Conservation (phyloP, 2,329 filamentous ascomycete genomes). For the Cladosporium sp. region DNA sequence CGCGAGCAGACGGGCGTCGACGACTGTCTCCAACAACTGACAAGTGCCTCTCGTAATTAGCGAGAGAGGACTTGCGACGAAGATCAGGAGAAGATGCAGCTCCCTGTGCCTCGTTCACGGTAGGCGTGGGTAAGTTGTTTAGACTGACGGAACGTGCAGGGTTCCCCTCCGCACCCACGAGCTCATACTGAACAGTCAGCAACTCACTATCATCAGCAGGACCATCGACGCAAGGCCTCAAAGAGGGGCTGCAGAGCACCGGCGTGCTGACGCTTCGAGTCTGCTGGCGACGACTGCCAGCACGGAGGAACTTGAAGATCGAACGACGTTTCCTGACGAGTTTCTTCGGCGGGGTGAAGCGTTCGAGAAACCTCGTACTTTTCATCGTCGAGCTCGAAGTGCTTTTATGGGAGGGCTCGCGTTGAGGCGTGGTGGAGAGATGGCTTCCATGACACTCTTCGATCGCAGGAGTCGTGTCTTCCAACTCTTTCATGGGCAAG, state of each 20-base stretch:
- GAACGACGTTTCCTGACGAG: conserved; percentile 26
- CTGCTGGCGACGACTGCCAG: conserved; percentile 21
- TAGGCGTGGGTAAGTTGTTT: conserved; percentile 8
- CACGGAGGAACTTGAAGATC: conserved; percentile 26
- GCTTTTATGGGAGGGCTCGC: conserved; percentile 17
- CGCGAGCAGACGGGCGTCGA: conserved; percentile 21
- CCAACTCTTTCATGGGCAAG: background rate
- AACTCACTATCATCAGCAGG: conserved; percentile 19
- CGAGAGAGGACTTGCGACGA: conserved; percentile 14
- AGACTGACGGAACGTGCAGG: conserved; percentile 17
- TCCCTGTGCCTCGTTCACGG: background rate
- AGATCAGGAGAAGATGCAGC: conserved; percentile 9
- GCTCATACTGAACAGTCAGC: conserved; percentile 23
- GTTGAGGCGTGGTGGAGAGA: background rate
- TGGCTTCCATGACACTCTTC: background rate
- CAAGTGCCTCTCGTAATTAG: conserved; percentile 27
- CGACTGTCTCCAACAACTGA: conserved; percentile 26
- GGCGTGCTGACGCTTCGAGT: conserved; percentile 25
- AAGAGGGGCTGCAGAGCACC: conserved; percentile 13
- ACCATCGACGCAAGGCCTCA: conserved; percentile 19
- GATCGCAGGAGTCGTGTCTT: no score
- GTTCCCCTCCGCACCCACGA: conserved; percentile 7
- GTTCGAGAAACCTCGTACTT: conserved; percentile 19
- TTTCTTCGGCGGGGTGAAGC: conserved; percentile 22
- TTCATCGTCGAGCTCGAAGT: conserved; percentile 19